Conservation (phyloP, 2,329 filamentous ascomycete genomes). For the Ascosphaera aggregata region DNA sequence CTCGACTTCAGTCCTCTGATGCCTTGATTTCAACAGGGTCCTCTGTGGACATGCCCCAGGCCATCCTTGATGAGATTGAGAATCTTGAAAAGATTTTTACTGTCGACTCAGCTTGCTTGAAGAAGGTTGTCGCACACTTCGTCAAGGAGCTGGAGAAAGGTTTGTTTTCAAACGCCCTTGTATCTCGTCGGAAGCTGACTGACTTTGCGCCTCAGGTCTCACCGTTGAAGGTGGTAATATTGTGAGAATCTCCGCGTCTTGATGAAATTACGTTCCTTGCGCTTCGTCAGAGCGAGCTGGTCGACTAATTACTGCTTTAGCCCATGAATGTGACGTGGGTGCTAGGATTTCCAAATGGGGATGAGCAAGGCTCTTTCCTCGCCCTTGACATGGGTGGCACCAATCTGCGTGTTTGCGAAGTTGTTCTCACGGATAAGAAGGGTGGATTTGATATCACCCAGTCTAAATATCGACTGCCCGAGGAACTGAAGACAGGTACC, state of each 20-base stretch:
- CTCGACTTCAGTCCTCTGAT: too few species aligned
- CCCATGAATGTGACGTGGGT: slow-evolving; percentile 98
- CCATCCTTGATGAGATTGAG: slow-evolving; percentile 60
- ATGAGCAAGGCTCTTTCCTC: slow-evolving; percentile 70
- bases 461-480: slow-evolving; percentile 86
- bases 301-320: slow-evolving; percentile 20
- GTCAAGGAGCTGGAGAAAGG: slow-evolving; percentile 70
- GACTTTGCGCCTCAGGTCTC: slow-evolving; percentile 31
- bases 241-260: slow-evolving; percentile 40
- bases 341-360: slow-evolving; percentile 64
- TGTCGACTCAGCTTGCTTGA: slow-evolving; percentile 55
- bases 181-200: slow-evolving; percentile 2
- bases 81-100: slow-evolving; percentile 66
- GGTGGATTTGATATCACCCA: slow-evolving; percentile 89
- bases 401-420: slow-evolving; percentile 62
- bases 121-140: slow-evolving; percentile 79
- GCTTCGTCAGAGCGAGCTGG: slow-evolving; percentile 2
- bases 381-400: slow-evolving; percentile 93
- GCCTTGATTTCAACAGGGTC: slow-evolving; percentile 50
- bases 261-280: too few species aligned
- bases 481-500: slow-evolving; percentile 68
- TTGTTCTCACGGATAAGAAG: slow-evolving; percentile 65
- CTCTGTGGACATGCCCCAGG: slow-evolving; percentile 73
- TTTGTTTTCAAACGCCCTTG: slow-evolving; percentile 14
- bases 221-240: slow-evolving; percentile 79